Evolutionary conservation across 176 grass and related monocot species (phyloP), one percentile per base, ranked within the genome.

Genomic region (Carex myosuroides): DNA sequence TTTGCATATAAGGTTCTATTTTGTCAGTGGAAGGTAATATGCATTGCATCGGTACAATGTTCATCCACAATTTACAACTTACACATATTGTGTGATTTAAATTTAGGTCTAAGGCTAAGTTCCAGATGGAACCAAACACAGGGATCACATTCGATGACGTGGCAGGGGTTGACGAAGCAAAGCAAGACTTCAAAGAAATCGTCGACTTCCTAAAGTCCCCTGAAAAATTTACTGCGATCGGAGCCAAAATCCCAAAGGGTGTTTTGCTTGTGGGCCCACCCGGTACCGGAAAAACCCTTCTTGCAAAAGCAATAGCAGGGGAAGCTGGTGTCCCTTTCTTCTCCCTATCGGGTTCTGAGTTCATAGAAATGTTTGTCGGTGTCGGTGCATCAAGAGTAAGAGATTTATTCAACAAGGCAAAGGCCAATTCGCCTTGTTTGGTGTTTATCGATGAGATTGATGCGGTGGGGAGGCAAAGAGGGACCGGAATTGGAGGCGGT

Each of bases 181-280:
- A 94, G 87, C 87, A 94, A 85, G 92, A 94, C 60, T 97, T 97
- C 87, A 89, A 91, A 87, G 92, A 97, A 87, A 94, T 97, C 56
- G 92, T 94, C 13, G 87, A 97, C 82, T 97, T 97, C 85, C 8
- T 97, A 0, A 89, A 73, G 50, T 91, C 33, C 2, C 92, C 87
- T 8, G 85, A 88, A 60, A 97, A 97, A 82, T 94, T 92, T 85
- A 85, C 88, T 13, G 88, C 92, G 7, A n/a, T 97, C 0, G 94
- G 92, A 8, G 90, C 90, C 1, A 84, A 39, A 86, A 89, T 90
- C 60, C 91, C 92, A 70, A 97, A 88, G 86, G 94, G 94, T 6
- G 90, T 94, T 57, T 74, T 97, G 2, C 88, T 94, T 11, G 59
- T 89, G 0, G 94, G 94, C 1, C 92, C 87, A 3, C 86, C 92